Base-by-base conservation (phyloP, 2,329 filamentous ascomycete species). In the Fusarium chlamydosporum region DNA sequence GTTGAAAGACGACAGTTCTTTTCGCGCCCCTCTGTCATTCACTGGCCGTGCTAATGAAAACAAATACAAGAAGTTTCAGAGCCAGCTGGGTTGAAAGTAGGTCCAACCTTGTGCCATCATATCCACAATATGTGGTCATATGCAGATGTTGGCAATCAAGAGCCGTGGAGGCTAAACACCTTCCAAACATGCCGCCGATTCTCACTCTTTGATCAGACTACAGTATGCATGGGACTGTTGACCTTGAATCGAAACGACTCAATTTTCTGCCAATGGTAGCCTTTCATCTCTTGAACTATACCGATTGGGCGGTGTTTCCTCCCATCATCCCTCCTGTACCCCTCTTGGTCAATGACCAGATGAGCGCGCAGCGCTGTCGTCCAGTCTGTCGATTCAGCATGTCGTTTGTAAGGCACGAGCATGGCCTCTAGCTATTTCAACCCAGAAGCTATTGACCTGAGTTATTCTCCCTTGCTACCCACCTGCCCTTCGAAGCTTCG, bases 1-100 rank as follows among this genome's bases (percentile, higher is more conserved):
- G 61, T 65, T 65, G 61, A 65, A 65, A 65, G 38, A 34, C 12
- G 20, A 9, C 6, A n/a, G 34, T 23, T 9, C 16, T 45, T 34
- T 13, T 15, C n/a, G 45, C 18, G 33, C 15, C 45, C 20, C 20
- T 50, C 34, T 10, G n/a, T 15, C 38, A 12, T 35, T 12, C 34
- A 51, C 26, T 37, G 47, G 18, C 23, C 15, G 20, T 26, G 6
- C n/a, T 8, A 12, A 7, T 12, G 18, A 38, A 51, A 40, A 15
- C n/a, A 27, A 13, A 11, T 7, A n/a, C 33, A 15, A 15, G 20
- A 18, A 37, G 27, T 27, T n/a, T 10, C 11, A n/a, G 12, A 9
- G 16, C n/a, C 34, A 40, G 12, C 13, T 27, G 12, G 33, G 53
- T 47, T 41, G 40, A 52, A 65, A 59, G 20, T 13, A 43, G 8